These are phyloP conservation scores for Akanthomyces lecanii DNA, from an alignment of 2,329 filamentous ascomycete species.

Conservation along the genomic window DNA sequence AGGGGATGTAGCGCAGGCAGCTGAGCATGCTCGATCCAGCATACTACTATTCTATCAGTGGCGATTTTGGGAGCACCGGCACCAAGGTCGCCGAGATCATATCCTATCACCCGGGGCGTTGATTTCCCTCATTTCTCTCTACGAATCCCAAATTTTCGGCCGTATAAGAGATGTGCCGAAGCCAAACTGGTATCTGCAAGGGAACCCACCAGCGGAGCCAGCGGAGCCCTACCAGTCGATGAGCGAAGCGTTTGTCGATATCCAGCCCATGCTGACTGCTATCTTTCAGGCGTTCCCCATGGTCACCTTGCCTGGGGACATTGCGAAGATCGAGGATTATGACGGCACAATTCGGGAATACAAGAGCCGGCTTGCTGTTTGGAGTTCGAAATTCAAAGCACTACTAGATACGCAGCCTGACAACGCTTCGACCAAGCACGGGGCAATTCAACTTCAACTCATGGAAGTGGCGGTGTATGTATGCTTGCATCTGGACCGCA, in stretches of 20 bases:
- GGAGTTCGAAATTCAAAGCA: constrained; percentile 3
- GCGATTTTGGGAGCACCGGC: constrained; percentile 10
- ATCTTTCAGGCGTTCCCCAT: constrained; percentile 10
- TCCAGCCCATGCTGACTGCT: constrained; percentile 8
- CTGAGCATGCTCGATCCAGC: not conserved
- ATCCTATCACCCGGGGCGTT: not conserved
- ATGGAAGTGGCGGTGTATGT: constrained; percentile 9
- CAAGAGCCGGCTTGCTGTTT: not conserved
- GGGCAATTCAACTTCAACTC: constrained; percentile 3
- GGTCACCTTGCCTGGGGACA: constrained; percentile 9
- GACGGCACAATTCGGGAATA: not conserved
- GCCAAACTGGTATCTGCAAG: constrained; percentile 11
- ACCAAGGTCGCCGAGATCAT: constrained; percentile 3
- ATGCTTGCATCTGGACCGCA: constrained; percentile 4
- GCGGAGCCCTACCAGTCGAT: constrained; percentile 3
- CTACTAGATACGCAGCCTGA: not conserved
- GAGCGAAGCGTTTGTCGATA: constrained; percentile 4
- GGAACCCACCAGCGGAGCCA: not conserved
- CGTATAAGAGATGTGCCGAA: constrained; percentile 2
- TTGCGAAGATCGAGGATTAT: not conserved
- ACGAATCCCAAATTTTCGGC: constrained; percentile 11
- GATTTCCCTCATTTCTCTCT: constrained; percentile 2
- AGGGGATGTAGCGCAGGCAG: constrained; percentile 3
- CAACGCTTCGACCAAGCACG: not conserved
- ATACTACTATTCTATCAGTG: constrained; percentile 10